phyloP scores from a whole-genome alignment of 129 eudicot genomes.

The Cynara cardunculus region DNA sequence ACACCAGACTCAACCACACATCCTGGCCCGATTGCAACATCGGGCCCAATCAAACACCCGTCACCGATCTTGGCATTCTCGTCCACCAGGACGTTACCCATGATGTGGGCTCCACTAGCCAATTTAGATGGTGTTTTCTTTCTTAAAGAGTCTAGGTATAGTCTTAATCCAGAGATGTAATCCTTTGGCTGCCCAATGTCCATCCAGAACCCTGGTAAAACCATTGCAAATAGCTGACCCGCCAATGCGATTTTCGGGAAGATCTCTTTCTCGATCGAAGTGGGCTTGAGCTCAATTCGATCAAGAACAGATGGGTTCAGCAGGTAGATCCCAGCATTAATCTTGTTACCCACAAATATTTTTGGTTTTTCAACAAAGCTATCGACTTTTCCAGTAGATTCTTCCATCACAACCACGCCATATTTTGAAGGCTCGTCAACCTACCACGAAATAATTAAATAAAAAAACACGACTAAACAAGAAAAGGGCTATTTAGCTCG shows the following conservation, averaged over 20 bases:
- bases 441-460: not conserved
- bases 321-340: slow-evolving; percentile 82
- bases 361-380: slow-evolving; percentile 69
- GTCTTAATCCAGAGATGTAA: slow-evolving; percentile 77
- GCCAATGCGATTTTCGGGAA: slow-evolving; percentile 74
- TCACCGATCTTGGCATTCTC: slow-evolving; percentile 83
- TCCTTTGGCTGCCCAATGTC: slow-evolving; percentile 92
- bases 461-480: not conserved
- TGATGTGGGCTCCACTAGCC: slow-evolving; percentile 55
- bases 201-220: slow-evolving; percentile 93
- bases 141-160: slow-evolving; percentile 72
- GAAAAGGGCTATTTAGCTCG: not conserved
- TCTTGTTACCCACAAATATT: slow-evolving; percentile 84
- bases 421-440: slow-evolving; percentile 38
- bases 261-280: slow-evolving; percentile 83
- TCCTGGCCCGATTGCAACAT: slow-evolving; percentile 89
- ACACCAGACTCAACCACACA: slow-evolving; percentile 86
- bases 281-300: slow-evolving; percentile 69
- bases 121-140: slow-evolving; percentile 54
- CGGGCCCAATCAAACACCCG: slow-evolving; percentile 90
- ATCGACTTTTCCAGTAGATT: slow-evolving; percentile 32
- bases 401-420: slow-evolving; percentile 36
- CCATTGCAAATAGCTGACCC: slow-evolving; percentile 70
- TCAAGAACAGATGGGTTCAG: slow-evolving; percentile 73
- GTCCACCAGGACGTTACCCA: slow-evolving; percentile 81